Base-by-base conservation (phyloP, 148 eudicot species). In the Polygonum maritimum region DNA sequence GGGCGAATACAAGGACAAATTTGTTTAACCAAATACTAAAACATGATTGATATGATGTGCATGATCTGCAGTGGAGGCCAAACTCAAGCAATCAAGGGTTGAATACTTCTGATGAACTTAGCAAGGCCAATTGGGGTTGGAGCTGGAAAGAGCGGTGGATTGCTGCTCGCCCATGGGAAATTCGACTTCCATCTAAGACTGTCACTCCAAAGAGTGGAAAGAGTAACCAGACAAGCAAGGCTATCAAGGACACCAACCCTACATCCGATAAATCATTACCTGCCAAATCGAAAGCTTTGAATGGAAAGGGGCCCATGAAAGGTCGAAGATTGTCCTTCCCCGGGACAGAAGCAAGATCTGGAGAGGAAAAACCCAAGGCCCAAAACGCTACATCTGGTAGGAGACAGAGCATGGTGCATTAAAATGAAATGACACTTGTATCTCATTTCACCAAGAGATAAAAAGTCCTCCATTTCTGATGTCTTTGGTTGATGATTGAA, bases 61-160 rank as follows among this genome's bases (percentile, higher is more conserved):
- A 67, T 33, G 15, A 33, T 78, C 80, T 77, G 80, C 84, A 90
- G 98, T 91, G 98, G 98, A 85, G 92, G 79, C 94, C 99, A 26
- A 89, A 87, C 81, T 76, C 83, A 15, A 81, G 74, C 78, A 81
- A 73, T 65, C 86, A 81, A 58, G 97, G 94, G 1, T 74, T 79
- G 15, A 76, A 71, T 65, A 74, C 80, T 74, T 88, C 85, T 78
- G 94, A 89, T 78, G 94, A 89, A 75, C 80, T 92, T 0, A 87
- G 91, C 67, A 92, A 88, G 82, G 88, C 91, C 62, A 86, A 84
- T 79, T 92, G 98, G 98, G 99, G 93, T 44, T 96, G 99, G 99
- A 96, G 99, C 84, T 96, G 99, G 98, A 92, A 81, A 78, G 99
- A 92, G 69, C 87, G 98, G 26, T 95, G 99, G 99, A 85, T 95